Evolutionary conservation across 2,329 filamentous ascomycete species (phyloP).

Genomic region (Pyrenophora graminea): DNA sequence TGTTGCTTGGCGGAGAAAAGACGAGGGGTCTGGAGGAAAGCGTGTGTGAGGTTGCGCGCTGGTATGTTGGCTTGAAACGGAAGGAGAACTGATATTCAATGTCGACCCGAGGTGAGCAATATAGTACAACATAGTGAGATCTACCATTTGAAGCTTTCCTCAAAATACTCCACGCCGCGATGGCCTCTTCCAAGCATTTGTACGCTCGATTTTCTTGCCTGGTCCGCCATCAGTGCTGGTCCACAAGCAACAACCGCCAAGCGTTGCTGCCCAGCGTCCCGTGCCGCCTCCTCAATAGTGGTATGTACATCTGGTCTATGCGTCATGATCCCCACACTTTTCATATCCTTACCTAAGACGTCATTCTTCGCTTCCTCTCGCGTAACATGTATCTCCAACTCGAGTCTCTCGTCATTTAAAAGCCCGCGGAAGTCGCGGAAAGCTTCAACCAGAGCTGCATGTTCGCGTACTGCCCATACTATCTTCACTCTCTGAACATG

Average conservation of each 20-base stretch:
- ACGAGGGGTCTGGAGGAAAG: slow-evolving; percentile 31
- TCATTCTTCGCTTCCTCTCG: slow-evolving; percentile 30
- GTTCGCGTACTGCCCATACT: slow-evolving; percentile 42
- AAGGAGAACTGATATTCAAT: neutral
- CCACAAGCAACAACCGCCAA: slow-evolving; percentile 53
- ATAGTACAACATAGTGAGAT: neutral
- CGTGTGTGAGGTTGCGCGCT: slow-evolving; percentile 33
- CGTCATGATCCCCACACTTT: slow-evolving; percentile 32
- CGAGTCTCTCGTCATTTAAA: slow-evolving; percentile 31
- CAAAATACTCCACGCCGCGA: slow-evolving; percentile 49
- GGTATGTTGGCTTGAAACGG: slow-evolving; percentile 28
- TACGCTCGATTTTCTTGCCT: slow-evolving; percentile 49
- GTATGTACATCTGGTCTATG: slow-evolving; percentile 48
- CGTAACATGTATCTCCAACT: slow-evolving; percentile 35
- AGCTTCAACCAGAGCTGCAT: slow-evolving; percentile 32
- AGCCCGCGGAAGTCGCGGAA: slow-evolving; percentile 27
- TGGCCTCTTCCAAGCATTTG: slow-evolving; percentile 34
- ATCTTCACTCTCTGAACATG: slow-evolving; percentile 29
- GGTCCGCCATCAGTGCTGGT: slow-evolving; percentile 52
- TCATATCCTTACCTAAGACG: slow-evolving; percentile 18
- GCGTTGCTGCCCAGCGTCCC: slow-evolving; percentile 30
- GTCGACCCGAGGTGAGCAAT: neutral
- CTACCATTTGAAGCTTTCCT: slow-evolving; percentile 55
- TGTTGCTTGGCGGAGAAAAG: slow-evolving; percentile 23
- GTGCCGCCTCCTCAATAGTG: slow-evolving; percentile 41